Conservation (phyloP, 495 filamentous ascomycete species). For the Annulohypoxylon stygium region DNA sequence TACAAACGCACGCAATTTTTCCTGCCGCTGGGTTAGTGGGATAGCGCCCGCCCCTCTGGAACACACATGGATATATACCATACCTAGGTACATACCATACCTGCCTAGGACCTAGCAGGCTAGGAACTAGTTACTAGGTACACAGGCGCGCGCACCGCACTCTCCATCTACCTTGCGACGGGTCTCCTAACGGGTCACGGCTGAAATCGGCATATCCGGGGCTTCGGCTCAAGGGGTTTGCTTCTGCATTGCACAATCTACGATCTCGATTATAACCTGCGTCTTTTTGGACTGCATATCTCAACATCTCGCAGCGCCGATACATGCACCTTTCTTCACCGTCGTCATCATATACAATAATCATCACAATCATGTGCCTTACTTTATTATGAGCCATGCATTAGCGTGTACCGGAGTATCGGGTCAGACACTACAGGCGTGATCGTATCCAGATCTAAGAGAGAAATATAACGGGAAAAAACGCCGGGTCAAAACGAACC, state of each 20-base stretch:
- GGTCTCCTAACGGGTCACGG: slow-evolving; percentile 39
- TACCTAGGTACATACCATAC: too few relatives aligned
- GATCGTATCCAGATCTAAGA: slow-evolving; percentile 47
- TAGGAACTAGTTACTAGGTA: background rate
- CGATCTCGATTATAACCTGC: slow-evolving; percentile 33
- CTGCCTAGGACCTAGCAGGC: too few relatives aligned
- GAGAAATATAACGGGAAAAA: slow-evolving; percentile 43
- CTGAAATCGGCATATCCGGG: slow-evolving; percentile 43
- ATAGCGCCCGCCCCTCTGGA: slow-evolving; percentile 47
- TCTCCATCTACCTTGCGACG: slow-evolving; percentile 20
- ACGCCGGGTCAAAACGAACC: slow-evolving; percentile 36
- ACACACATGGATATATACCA: slow-evolving; percentile 28
- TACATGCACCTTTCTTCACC: slow-evolving; percentile 28
- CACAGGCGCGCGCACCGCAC: background rate
- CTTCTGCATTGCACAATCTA: slow-evolving; percentile 22
- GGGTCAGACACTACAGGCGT: slow-evolving; percentile 52
- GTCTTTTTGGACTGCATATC: slow-evolving; percentile 16
- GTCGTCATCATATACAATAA: slow-evolving; percentile 30
- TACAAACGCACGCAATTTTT: slow-evolving; percentile 52
- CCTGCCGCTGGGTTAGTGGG: slow-evolving; percentile 43
- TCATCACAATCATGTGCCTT: slow-evolving; percentile 47
- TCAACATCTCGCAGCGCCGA: slow-evolving; percentile 44
- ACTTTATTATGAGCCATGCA: slow-evolving; percentile 53
- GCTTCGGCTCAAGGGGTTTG: slow-evolving; percentile 33
- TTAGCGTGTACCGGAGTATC: slow-evolving; percentile 58